These are phyloP conservation scores for Phoenix roebelenii DNA, from an alignment of 176 grass and related monocot species.

Conservation along the genomic window DNA sequence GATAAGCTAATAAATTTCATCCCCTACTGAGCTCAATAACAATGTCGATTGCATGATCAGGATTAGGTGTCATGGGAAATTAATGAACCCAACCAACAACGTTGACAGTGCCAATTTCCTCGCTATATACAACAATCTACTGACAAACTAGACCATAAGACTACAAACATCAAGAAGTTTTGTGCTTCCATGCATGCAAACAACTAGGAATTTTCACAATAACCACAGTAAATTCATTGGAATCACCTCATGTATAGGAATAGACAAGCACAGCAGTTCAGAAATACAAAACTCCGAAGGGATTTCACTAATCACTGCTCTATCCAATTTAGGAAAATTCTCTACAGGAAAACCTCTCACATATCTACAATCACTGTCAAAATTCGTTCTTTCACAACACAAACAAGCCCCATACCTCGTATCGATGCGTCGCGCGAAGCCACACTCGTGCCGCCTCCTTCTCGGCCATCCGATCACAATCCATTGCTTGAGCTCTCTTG, in stretches of 20 bases:
- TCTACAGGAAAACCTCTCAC: not conserved
- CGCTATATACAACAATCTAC: too few species aligned
- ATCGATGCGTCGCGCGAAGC: not conserved
- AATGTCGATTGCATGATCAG: too few species aligned
- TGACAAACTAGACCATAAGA: too few species aligned
- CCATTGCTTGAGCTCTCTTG: slow-evolving; percentile 36
- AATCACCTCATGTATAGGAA: slow-evolving; percentile 5
- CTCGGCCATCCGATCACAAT: not conserved
- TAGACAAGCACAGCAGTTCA: slow-evolving; percentile 12
- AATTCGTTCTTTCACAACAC: slow-evolving; percentile 4
- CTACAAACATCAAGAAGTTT: too few species aligned
- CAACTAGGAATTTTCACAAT: slow-evolving; percentile 2
- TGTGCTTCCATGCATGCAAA: too few species aligned
- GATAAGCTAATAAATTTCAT: too few species aligned
- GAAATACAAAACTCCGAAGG: not conserved
- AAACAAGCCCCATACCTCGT: not conserved
- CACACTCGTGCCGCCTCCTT: not conserved
- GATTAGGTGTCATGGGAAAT: too few species aligned
- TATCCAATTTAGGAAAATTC: not conserved
- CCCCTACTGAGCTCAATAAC: too few species aligned
- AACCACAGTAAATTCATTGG: slow-evolving; percentile 4
- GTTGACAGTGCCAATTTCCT: too few species aligned
- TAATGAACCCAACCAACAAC: too few species aligned
- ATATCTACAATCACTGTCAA: not conserved
- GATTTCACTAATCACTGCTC: not conserved